Conservation (phyloP, 129 eudicot genomes). For the Artemisia tridentata region DNA sequence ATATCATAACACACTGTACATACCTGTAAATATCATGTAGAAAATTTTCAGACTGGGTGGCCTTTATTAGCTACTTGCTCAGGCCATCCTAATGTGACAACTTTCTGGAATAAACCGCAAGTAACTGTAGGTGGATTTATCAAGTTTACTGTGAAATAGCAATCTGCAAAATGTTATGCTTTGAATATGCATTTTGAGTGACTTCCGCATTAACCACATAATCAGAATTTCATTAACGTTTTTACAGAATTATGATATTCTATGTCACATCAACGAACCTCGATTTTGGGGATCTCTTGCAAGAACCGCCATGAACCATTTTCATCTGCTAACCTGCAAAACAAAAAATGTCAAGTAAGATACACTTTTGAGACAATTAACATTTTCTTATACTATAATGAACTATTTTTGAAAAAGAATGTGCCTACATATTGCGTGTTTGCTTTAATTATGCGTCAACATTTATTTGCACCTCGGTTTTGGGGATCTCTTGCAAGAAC, state of each 20-base stretch:
- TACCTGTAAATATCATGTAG: not conserved
- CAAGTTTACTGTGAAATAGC: conserved; percentile 24
- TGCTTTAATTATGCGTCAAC: no score
- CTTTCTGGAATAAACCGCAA: not conserved
- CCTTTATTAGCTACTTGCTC: not conserved
- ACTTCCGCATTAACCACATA: not conserved
- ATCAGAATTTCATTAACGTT: not conserved
- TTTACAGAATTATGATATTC: not conserved
- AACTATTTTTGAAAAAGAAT: no score
- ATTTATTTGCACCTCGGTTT: no score
- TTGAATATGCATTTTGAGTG: not conserved
- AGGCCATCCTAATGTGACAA: conserved; percentile 4
- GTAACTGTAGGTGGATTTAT: conserved; percentile 6
- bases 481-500: no score
- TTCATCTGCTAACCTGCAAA: conserved; percentile 48
- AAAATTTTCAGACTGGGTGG: not conserved
- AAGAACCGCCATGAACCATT: conserved; percentile 77
- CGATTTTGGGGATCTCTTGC: conserved; percentile 31
- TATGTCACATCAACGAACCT: conserved; percentile 35
- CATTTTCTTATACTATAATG: no score
- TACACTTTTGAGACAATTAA: no score
- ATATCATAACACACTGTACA: not conserved
- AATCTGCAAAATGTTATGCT: conserved; percentile 15
- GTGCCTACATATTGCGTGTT: no score
- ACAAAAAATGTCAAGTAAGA: no score